These are phyloP conservation scores for Megacollybia marginata DNA, from an alignment of 768 basidiomycete genomes.

Conservation along the genomic window DNA sequence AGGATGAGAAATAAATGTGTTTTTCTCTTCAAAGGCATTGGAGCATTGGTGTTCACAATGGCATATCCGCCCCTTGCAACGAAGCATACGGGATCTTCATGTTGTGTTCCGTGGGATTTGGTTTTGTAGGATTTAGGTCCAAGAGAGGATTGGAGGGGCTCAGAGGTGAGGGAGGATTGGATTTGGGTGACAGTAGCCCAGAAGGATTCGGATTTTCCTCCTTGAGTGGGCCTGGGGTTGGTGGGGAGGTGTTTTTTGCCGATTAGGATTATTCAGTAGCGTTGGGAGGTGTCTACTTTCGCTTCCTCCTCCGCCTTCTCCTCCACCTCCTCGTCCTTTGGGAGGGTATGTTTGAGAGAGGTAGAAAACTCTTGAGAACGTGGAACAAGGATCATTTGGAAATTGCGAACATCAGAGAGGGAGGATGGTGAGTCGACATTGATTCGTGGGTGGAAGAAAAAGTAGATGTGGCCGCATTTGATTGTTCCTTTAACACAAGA, in stretches of 20 bases:
- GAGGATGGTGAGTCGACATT: no score
- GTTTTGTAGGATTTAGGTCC: constrained; percentile 51
- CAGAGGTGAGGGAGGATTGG: no score
- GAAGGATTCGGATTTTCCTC: constrained; percentile 40
- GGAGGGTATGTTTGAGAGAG: not conserved
- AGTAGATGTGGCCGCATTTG: constrained; percentile 56
- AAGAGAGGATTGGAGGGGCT: no score
- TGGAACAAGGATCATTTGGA: constrained; percentile 56
- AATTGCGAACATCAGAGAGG: constrained; percentile 50
- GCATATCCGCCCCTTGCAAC: constrained; percentile 55
- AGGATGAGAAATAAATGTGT: constrained; percentile 56
- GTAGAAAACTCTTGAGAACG: constrained; percentile 36
- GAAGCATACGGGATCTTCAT: constrained; percentile 43
- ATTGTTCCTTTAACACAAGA: constrained; percentile 42
- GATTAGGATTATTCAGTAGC: constrained; percentile 29
- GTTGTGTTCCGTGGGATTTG: constrained; percentile 49
- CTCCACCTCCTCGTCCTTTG: no score
- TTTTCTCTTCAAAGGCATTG: constrained; percentile 34
- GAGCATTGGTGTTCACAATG: constrained; percentile 42
- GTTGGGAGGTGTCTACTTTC: constrained; percentile 25
- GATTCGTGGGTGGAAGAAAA: constrained; percentile 59
- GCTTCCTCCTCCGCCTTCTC: not conserved
- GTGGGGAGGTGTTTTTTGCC: constrained; percentile 56
- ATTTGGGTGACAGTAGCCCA: constrained; percentile 46
- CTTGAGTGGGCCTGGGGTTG: no score